A percentile compares a stretch with the other conserved stretches of the same genome.
Evolutionary conservation across 2,329 filamentous ascomycete genomes (phyloP).

Genomic region (Neofusicoccum kwambonambiense): DNA sequence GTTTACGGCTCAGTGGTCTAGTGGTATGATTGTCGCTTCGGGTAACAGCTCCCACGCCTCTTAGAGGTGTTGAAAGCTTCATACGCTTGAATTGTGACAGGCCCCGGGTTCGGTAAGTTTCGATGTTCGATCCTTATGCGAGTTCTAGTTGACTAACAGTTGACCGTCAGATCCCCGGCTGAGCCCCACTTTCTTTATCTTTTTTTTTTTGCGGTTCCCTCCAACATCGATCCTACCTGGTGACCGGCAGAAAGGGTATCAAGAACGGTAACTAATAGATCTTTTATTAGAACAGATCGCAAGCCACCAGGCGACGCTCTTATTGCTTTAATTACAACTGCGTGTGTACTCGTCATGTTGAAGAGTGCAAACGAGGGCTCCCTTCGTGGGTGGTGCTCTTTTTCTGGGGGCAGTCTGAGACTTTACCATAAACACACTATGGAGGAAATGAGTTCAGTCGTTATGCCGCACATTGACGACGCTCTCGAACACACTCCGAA

Average conservation of each 20-base stretch:
- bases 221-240: too few relatives aligned
- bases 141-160: neutral
- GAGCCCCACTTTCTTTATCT: neutral
- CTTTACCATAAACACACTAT: too few relatives aligned
- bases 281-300: too few relatives aligned
- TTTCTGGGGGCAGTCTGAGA: too few relatives aligned
- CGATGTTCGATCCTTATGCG: neutral
- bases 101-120: slow-evolving; percentile 4
- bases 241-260: too few relatives aligned
- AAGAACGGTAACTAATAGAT: too few relatives aligned
- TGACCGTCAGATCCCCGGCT: neutral
- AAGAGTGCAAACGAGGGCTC: neutral
- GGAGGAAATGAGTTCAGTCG: too few relatives aligned
- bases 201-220: neutral
- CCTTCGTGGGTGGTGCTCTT: too few relatives aligned
- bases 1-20: slow-evolving; percentile 50
- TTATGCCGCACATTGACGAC: too few relatives aligned
- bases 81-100: neutral
- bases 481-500: too few relatives aligned
- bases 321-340: too few relatives aligned
- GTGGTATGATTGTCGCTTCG: slow-evolving; percentile 73
- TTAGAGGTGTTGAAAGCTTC: neutral
- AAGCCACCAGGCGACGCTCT: too few relatives aligned
- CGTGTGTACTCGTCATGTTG: neutral
- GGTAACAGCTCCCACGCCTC: slow-evolving; percentile 32